These are phyloP conservation scores for Triticum monococcum DNA, from an alignment of 176 grass and related monocot species.

Conservation along the genomic window DNA sequence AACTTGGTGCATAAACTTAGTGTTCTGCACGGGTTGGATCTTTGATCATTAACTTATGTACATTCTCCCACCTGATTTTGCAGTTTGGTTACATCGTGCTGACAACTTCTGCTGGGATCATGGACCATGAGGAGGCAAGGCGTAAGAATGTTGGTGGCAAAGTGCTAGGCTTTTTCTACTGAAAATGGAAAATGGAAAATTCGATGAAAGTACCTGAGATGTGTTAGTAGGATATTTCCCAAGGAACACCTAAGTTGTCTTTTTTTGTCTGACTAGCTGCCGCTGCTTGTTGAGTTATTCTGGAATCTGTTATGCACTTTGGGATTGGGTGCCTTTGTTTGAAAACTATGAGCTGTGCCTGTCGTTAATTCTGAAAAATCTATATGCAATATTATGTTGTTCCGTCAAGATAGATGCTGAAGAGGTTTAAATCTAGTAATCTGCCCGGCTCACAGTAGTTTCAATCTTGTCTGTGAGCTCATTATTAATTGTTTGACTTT, in stretches of 20 bases:
- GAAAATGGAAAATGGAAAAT: neutral
- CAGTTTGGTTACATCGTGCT: conserved; percentile 73
- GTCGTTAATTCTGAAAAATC: conserved; percentile 1
- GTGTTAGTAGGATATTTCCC: conserved; percentile 20
- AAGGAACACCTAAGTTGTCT: conserved; percentile 3
- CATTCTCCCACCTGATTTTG: neutral
- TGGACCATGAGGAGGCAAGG: conserved; percentile 69
- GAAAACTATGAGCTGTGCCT: conserved; percentile 12
- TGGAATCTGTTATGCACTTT: conserved; percentile 15
- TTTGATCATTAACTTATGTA: neutral
- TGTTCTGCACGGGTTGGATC: neutral
- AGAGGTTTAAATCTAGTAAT: neutral
- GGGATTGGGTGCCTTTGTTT: neutral
- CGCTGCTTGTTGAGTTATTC: neutral
- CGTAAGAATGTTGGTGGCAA: conserved; percentile 68
- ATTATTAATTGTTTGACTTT: too few species aligned
- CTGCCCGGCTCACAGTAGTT: neutral
- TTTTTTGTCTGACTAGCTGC: conserved; percentile 24
- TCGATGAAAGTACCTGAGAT: neutral
- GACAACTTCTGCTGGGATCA: conserved; percentile 69
- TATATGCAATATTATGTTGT: neutral
- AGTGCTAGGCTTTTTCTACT: conserved; percentile 70
- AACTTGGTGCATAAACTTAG: neutral
- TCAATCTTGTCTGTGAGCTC: too few species aligned
- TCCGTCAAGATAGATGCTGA: neutral